phyloP scores from a whole-genome alignment of 2,329 filamentous ascomycete genomes.

The Phyllosticta ampelicida region DNA sequence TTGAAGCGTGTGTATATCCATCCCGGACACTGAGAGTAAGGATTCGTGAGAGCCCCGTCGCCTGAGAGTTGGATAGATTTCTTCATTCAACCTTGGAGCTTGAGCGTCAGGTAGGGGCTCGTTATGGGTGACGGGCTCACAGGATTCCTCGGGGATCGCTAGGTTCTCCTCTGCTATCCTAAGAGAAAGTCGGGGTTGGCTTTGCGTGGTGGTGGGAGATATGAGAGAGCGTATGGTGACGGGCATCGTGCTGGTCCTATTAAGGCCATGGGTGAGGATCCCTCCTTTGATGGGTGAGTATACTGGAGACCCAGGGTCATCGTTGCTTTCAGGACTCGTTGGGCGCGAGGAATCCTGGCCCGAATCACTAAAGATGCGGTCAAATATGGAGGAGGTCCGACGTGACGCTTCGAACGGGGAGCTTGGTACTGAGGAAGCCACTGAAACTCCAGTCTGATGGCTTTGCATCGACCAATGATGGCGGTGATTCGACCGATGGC shows the following conservation, averaged over 20 bases:
- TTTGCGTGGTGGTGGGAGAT: conserved; percentile 12
- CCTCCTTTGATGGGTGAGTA: conserved; percentile 30
- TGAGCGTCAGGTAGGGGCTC: conserved; percentile 3
- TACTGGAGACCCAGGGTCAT: conserved; percentile 44
- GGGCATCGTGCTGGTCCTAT: conserved; percentile 5
- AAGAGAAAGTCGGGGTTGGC: conserved; percentile 20
- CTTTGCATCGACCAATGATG: conserved; percentile 54
- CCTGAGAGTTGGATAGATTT: conserved; percentile 19
- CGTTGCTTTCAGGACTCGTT: conserved; percentile 69
- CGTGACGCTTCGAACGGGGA: conserved; percentile 65
- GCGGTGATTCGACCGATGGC: conserved; percentile 28
- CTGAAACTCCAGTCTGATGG: conserved; percentile 50
- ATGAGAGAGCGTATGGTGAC: conserved; percentile 19
- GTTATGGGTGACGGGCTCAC: conserved; percentile 17
- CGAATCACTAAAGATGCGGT: conserved; percentile 51
- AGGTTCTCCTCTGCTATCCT: conserved; percentile 13
- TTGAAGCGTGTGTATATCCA: conserved; percentile 80
- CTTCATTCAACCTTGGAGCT: conserved; percentile 1
- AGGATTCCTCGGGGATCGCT: not conserved
- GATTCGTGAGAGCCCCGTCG: conserved; percentile 71
- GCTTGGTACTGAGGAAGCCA: conserved; percentile 65
- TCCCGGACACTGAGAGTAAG: conserved; percentile 72
- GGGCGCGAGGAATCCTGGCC: conserved; percentile 59
- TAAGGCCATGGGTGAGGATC: conserved; percentile 33
- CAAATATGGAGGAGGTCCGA: conserved; percentile 66